Percentiles rank a stretch among this genome's conserved stretches.
phyloP scores from a whole-genome alignment of 768 basidiomycete genomes.

The Suillus subluteus region DNA sequence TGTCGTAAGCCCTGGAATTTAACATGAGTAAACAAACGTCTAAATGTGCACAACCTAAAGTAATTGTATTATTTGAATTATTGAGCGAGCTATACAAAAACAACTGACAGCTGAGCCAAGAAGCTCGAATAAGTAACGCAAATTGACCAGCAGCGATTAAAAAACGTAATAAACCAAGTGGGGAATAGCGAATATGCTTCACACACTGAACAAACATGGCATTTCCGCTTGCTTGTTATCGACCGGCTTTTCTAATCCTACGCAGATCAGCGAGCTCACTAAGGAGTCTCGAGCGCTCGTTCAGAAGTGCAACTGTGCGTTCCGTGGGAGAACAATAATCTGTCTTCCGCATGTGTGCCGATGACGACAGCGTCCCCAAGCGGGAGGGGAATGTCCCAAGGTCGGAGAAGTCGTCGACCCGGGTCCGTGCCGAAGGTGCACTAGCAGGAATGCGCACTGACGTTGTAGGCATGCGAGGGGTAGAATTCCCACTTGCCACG shows the following conservation, averaged over 20 bases:
- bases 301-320: slow-evolving; percentile 54
- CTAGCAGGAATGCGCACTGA: background rate
- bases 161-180: background rate
- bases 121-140: background rate
- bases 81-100: background rate
- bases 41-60: background rate
- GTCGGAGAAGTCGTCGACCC: background rate
- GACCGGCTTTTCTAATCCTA: slow-evolving; percentile 22
- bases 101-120: background rate
- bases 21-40: background rate
- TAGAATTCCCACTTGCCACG: background rate
- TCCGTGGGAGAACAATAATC: slow-evolving; percentile 42
- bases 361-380: background rate
- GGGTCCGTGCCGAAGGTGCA: background rate
- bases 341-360: slow-evolving; percentile 3
- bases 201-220: background rate
- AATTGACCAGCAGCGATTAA: background rate
- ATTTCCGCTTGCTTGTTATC: background rate
- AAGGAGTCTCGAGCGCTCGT: slow-evolving; percentile 59
- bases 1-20: background rate
- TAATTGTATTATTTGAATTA: background rate
- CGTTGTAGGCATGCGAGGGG: background rate
- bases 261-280: slow-evolving; percentile 56
- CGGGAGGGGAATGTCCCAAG: background rate
- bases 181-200: background rate